phyloP scores from a whole-genome alignment of 495 filamentous ascomycete genomes.

The Talaromyces ruber region DNA sequence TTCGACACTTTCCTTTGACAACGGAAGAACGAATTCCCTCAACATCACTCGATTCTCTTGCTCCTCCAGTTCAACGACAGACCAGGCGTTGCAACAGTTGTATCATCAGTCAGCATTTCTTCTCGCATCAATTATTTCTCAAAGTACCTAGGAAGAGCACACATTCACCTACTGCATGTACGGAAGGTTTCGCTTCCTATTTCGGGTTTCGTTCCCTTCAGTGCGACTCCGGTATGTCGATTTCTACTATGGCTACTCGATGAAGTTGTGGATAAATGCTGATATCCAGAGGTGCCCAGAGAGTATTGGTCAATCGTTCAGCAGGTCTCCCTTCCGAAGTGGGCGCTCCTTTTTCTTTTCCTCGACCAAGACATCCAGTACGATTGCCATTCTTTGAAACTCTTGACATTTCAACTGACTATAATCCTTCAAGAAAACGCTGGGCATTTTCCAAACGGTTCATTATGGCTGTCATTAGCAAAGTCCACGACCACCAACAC shows the following conservation, averaged over 20 bases:
- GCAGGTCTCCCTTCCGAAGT: background rate
- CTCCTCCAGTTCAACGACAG: background rate
- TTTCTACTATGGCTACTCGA: background rate
- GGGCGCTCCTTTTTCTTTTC: background rate
- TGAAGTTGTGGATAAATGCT: background rate
- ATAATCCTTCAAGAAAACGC: background rate
- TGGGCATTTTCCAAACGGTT: background rate
- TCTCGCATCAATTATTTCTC: background rate
- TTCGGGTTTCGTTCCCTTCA: slow-evolving; percentile 3
- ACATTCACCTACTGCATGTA: background rate
- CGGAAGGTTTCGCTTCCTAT: slow-evolving; percentile 2
- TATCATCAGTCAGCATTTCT: background rate
- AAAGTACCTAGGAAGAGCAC: background rate
- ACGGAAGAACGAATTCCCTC: background rate
- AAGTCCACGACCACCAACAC: slow-evolving; percentile 14
- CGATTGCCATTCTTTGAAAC: background rate
- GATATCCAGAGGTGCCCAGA: background rate
- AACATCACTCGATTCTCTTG: background rate
- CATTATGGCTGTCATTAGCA: slow-evolving; percentile 30
- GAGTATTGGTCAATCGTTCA: background rate
- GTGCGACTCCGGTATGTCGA: background rate
- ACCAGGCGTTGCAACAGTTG: background rate
- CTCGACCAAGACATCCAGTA: background rate
- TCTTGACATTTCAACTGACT: background rate
- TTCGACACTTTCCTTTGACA: background rate